Percentiles rank a stretch among this genome's conserved stretches.
These are phyloP conservation scores for Anisodus acutangulus DNA, from an alignment of 257 asterid genomes.

Conservation along the genomic window DNA sequence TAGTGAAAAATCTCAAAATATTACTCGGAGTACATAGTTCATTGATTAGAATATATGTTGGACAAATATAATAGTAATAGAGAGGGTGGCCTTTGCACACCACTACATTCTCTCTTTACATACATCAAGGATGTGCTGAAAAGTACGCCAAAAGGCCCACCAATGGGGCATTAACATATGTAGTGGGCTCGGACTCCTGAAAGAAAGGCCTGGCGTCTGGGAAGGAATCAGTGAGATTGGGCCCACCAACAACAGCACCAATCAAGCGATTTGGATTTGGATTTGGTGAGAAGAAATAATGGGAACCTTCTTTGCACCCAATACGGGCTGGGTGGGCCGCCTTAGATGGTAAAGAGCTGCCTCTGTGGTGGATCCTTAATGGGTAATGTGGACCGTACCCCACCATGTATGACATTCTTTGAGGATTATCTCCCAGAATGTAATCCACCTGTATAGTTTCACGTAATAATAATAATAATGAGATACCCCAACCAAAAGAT, in stretches of 20 bases:
- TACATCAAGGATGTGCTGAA: slow-evolving; percentile 60
- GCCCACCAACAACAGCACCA: slow-evolving; percentile 90
- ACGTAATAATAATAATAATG: no score
- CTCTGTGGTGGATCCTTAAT: slow-evolving; percentile 78
- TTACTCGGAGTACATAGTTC: not conserved
- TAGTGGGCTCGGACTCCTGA: slow-evolving; percentile 86
- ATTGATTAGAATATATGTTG: not conserved
- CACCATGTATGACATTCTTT: slow-evolving; percentile 86
- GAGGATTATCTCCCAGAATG: slow-evolving; percentile 83
- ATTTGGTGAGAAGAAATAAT: slow-evolving; percentile 58
- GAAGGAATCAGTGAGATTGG: slow-evolving; percentile 62
- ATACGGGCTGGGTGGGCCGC: slow-evolving; percentile 62
- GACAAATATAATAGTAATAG: slow-evolving; percentile 26
- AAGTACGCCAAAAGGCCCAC: slow-evolving; percentile 80
- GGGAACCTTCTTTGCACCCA: slow-evolving; percentile 67
- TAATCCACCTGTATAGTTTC: slow-evolving; percentile 65
- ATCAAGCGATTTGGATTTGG: slow-evolving; percentile 70
- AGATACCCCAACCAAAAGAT: no score
- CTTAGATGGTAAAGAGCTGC: slow-evolving; percentile 69
- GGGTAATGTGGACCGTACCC: slow-evolving; percentile 79
- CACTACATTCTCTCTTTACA: slow-evolving; percentile 50
- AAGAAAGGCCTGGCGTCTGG: slow-evolving; percentile 79
- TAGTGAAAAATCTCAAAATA: not conserved
- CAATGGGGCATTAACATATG: slow-evolving; percentile 77
- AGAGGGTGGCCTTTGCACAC: slow-evolving; percentile 83